A percentile compares a stretch with the other conserved stretches of the same genome.
Conservation (phyloP, 257 asterid species). For the Solanum bulbocastanum region DNA sequence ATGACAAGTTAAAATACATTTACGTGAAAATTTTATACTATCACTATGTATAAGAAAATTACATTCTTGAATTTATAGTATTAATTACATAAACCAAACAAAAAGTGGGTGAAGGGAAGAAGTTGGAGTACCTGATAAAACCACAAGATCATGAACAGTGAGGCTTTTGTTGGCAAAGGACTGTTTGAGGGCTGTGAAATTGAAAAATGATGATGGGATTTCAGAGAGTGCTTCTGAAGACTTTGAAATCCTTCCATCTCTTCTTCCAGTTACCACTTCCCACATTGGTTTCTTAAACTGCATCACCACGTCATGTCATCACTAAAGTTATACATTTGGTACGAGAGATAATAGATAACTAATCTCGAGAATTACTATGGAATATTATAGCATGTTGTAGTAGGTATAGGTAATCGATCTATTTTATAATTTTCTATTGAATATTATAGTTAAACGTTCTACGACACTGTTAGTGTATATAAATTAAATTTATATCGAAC, state of each 20-base stretch:
- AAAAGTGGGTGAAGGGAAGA: background rate
- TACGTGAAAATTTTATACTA: background rate
- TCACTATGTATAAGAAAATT: background rate
- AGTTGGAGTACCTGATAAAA: constrained; percentile 27
- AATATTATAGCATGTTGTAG: background rate
- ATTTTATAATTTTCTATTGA: too few relatives aligned
- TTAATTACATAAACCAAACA: background rate
- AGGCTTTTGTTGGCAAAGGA: constrained; percentile 22
- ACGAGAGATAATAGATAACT: background rate
- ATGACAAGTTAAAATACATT: too few relatives aligned
- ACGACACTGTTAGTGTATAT: background rate
- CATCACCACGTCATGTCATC: background rate
- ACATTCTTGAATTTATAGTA: background rate
- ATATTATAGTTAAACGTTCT: background rate
- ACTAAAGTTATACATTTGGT: background rate
- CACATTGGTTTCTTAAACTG: constrained; percentile 26
- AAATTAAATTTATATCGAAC: too few relatives aligned
- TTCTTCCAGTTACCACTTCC: constrained; percentile 40
- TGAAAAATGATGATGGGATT: constrained; percentile 35
- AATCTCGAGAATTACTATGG: background rate
- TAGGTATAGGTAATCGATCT: background rate
- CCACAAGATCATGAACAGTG: constrained; percentile 31
- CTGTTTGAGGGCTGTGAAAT: constrained; percentile 22
- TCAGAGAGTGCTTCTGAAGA: constrained; percentile 22
- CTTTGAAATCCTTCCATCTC: constrained; percentile 31